A percentile compares a stretch with the other conserved stretches of the same genome.
Evolutionary conservation across 2,329 filamentous ascomycete genomes (phyloP).

Genomic region (Clonostachys chloroleuca): DNA sequence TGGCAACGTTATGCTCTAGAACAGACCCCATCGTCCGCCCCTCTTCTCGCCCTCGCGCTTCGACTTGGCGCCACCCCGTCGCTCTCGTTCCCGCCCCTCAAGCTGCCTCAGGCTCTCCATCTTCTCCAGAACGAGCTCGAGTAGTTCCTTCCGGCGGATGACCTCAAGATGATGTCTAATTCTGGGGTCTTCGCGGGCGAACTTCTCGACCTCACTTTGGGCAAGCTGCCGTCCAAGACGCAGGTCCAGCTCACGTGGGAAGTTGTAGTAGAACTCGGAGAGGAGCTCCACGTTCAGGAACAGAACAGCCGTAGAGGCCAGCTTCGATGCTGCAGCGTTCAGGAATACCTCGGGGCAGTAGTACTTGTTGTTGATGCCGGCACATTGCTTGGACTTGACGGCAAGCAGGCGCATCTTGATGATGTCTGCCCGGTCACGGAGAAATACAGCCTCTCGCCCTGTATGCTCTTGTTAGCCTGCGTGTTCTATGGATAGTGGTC

Average conservation of each 20-base stretch:
- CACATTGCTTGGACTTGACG: conserved; percentile 87
- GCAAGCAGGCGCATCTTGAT: conserved; percentile 87
- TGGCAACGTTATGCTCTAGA: conserved; percentile 20
- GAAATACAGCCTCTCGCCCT: conserved; percentile 92
- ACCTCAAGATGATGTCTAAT: conserved; percentile 86
- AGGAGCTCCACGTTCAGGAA: conserved; percentile 97
- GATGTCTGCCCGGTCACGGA: conserved; percentile 85
- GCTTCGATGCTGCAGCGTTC: conserved; percentile 92
- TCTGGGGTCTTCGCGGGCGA: conserved; percentile 90
- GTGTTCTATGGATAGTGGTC: too few relatives aligned
- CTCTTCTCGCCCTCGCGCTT: conserved; percentile 27
- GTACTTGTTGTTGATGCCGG: conserved; percentile 83
- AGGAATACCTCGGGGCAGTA: conserved; percentile 96
- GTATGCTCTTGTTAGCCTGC: not conserved
- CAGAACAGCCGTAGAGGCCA: conserved; percentile 90
- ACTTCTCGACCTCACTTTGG: conserved; percentile 77
- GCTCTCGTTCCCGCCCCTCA: conserved; percentile 65
- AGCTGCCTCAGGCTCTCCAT: conserved; percentile 88
- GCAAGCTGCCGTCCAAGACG: conserved; percentile 78
- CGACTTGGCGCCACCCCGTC: conserved; percentile 6
- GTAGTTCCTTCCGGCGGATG: conserved; percentile 83
- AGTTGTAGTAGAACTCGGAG: conserved; percentile 97
- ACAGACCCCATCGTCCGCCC: conserved; percentile 44
- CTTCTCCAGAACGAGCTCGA: conserved; percentile 91
- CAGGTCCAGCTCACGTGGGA: conserved; percentile 86